Conservation (phyloP, 139 green algal genomes). For the Spirogloea muscicola region DNA sequence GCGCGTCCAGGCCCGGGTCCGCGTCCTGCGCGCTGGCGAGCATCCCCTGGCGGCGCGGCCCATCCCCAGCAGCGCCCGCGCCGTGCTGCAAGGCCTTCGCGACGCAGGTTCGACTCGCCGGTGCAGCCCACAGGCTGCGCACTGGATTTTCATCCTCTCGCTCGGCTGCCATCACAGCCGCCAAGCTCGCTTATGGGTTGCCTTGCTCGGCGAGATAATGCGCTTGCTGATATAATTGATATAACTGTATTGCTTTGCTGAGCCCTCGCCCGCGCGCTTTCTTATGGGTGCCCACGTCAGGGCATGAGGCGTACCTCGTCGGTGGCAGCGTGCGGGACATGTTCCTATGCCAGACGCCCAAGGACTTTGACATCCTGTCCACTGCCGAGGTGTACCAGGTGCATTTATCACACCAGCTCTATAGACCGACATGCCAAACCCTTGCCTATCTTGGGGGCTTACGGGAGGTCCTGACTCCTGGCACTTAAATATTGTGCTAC, state of each 20-base stretch:
- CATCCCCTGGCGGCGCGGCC: too few relatives aligned
- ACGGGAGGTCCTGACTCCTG: too few relatives aligned
- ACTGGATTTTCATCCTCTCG: not conserved
- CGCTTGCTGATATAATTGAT: not conserved
- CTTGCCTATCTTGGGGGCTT: too few relatives aligned
- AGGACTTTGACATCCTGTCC: constrained; percentile 48
- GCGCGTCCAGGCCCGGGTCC: too few relatives aligned
- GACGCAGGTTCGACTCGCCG: constrained; percentile 1
- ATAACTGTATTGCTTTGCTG: not conserved
- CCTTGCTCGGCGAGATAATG: not conserved
- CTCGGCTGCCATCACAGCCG: not conserved
- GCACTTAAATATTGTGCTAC: too few relatives aligned
- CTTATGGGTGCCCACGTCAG: constrained; percentile 14
- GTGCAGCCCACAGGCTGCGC: not conserved
- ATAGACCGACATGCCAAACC: too few relatives aligned
- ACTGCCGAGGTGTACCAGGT: constrained; percentile 24
- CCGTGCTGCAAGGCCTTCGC: not conserved
- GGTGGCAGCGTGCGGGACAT: constrained; percentile 39
- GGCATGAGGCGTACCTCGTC: constrained; percentile 41
- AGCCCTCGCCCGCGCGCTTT: not conserved
- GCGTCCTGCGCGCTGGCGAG: too few relatives aligned
- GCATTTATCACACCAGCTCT: too few relatives aligned
- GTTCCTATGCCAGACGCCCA: constrained; percentile 28
- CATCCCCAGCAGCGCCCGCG: too few relatives aligned
- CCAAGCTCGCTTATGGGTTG: too few relatives aligned